Conservation (phyloP, 1,284 basidiomycete genomes). For the Salmacisia buchloeana region DNA sequence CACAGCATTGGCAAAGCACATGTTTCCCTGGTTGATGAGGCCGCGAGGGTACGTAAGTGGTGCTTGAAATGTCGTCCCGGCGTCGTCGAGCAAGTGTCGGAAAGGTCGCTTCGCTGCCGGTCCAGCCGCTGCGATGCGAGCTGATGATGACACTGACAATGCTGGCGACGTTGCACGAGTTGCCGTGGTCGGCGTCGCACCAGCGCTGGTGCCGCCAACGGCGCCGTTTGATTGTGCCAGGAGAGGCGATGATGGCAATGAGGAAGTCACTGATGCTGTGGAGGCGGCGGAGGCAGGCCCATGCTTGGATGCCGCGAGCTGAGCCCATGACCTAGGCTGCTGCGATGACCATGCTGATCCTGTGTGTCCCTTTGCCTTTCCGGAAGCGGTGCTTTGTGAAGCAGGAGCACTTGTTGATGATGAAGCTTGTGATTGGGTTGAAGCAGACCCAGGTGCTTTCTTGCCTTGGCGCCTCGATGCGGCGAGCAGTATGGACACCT, state of each 20-base stretch:
- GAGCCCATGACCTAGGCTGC: background rate
- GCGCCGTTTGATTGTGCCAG: too few species aligned
- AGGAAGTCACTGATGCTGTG: background rate
- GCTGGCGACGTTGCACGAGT: too few species aligned
- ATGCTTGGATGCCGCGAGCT: background rate
- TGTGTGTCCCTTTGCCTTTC: background rate
- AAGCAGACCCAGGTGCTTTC: too few species aligned
- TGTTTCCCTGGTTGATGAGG: slow-evolving; percentile 88
- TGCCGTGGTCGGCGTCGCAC: too few species aligned
- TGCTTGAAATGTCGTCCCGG: slow-evolving; percentile 31
- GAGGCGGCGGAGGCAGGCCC: background rate
- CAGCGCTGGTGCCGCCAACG: too few species aligned
- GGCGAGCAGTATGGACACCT: background rate
- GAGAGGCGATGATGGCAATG: background rate
- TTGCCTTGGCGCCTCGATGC: too few species aligned
- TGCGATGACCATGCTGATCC: background rate
- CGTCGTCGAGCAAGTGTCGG: slow-evolving; percentile 23
- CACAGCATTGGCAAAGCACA: slow-evolving; percentile 92
- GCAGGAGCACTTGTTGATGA: too few species aligned
- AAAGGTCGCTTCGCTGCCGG: slow-evolving; percentile 8
- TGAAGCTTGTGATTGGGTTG: background rate
- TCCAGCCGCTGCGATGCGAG: background rate
- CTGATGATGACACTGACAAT: too few species aligned
- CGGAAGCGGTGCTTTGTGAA: background rate
- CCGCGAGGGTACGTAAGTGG: slow-evolving; percentile 67